Evolutionary conservation across 2,329 filamentous ascomycete genomes (phyloP), one percentile per base, ranked within the genome.

Genomic region (Orbilia brochopaga): DNA sequence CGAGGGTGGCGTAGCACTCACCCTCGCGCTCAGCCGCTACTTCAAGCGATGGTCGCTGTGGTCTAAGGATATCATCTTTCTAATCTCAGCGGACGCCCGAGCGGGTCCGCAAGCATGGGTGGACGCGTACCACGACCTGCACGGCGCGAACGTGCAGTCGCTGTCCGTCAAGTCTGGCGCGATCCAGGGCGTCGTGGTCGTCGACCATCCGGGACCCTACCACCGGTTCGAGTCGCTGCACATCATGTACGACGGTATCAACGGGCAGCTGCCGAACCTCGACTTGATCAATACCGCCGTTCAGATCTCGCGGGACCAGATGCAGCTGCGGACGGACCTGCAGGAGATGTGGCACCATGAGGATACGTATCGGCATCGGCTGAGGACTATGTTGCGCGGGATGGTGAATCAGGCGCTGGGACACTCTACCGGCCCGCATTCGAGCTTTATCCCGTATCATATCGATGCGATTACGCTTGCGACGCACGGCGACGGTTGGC

Each of bases 11-110:
- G 88, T 99, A 4, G 88, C 92, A 6, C 84, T 99, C 32, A 88
- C 92, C 1, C 81, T 99, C 76, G 92, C 93, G 0, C 81, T 99
- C 75, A 90, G 91, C 27, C 87, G 94, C 75, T 99, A 99, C 80
- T 97, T 99, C 82, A 96, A 95, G 80, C 87, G 90, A 76, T 99
- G 94, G 94, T 97, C 92, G 59, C 84, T 99, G 27, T 99, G 94
- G 94, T 97, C 92, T 69, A 99, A 99, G 80, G 94, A 99, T 79
- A 96, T 99, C 75, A 93, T 99, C 67, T 87, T 99, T 76, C 81
- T 99, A 4, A 85, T 99, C 52, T 88, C 94, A 0, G 88, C 90
- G 0, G 94, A 99, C 80, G 96, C 91, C 79, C 89, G 88, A 69
- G 89, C 90, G 10, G 94, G 93, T 0, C 91, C 92, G 0, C 92